Evolutionary conservation across 495 filamentous ascomycete genomes (phyloP).

Genomic region (Tuber brumale): DNA sequence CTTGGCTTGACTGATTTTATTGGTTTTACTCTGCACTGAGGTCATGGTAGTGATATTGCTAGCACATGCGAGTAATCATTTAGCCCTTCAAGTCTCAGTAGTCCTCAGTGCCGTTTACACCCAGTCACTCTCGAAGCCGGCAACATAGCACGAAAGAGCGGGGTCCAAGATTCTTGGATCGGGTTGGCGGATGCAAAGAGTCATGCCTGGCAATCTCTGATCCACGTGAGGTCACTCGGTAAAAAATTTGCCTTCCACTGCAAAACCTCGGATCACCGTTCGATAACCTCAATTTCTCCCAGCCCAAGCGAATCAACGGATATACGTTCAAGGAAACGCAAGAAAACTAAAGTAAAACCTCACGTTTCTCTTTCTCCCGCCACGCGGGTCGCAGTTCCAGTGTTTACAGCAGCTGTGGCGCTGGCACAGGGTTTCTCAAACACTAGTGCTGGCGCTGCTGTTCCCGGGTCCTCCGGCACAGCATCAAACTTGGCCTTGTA

Average conservation of each 20-base stretch:
- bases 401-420: neutral
- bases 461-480: neutral
- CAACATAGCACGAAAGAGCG: neutral
- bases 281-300: neutral
- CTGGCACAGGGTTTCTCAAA: neutral
- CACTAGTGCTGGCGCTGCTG: neutral
- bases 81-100: neutral
- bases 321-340: neutral
- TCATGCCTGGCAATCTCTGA: neutral
- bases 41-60: neutral
- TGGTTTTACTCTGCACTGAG: neutral
- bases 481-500: conserved; percentile 27
- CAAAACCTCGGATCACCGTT: neutral
- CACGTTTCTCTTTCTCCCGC: neutral
- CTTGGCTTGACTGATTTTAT: neutral
- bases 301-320: neutral
- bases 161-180: neutral
- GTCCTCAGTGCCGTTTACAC: neutral
- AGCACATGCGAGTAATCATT: conserved; percentile 7
- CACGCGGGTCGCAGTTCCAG: neutral
- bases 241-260: neutral
- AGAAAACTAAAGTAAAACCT: conserved; percentile 1
- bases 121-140: neutral
- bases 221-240: neutral
- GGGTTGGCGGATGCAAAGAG: neutral